These are phyloP conservation scores for Achlya hypogyna DNA, from an alignment of 352 stramenopile species.

Conservation along the genomic window DNA sequence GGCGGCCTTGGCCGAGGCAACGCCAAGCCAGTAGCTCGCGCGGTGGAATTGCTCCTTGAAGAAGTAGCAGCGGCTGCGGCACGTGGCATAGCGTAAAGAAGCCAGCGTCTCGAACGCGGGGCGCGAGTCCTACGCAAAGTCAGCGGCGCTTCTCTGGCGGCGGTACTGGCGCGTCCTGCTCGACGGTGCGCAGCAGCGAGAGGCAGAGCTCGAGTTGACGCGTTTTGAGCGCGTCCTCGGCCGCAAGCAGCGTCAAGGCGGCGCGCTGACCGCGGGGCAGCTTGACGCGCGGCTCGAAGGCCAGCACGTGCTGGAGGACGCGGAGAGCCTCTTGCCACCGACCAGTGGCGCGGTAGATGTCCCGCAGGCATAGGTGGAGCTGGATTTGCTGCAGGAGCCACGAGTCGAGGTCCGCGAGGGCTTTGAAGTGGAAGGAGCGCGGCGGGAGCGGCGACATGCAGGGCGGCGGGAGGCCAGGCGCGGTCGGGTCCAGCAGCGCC, in stretches of 20 bases:
- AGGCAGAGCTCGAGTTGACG: conserved; percentile 62
- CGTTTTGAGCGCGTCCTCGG: conserved; percentile 68
- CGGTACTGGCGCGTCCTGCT: conserved; percentile 48
- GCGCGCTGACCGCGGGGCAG: conserved; percentile 72
- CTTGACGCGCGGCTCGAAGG: conserved; percentile 28
- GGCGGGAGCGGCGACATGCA: neutral
- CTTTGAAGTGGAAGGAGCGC: conserved; percentile 22
- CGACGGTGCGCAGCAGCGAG: conserved; percentile 61
- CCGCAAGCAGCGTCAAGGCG: conserved; percentile 63
- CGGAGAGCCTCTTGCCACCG: conserved; percentile 70
- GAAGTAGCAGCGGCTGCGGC: conserved; percentile 15
- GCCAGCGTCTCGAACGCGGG: conserved; percentile 79
- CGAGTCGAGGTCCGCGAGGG: conserved; percentile 49
- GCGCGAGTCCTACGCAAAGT: conserved; percentile 7
- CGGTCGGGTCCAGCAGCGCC: neutral
- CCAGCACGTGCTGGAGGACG: conserved; percentile 63
- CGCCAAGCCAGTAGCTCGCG: conserved; percentile 1
- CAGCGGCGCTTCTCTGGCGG: conserved; percentile 44
- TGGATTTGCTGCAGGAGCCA: conserved; percentile 78
- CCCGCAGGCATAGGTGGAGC: conserved; percentile 70
- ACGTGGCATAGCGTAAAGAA: conserved; percentile 42
- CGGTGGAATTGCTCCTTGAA: conserved; percentile 15
- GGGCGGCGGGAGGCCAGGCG: neutral
- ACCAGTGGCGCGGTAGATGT: conserved; percentile 69
- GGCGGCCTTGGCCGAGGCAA: neutral